phyloP scores from a whole-genome alignment of 257 asterid species.

The Penstemon eatonii region DNA sequence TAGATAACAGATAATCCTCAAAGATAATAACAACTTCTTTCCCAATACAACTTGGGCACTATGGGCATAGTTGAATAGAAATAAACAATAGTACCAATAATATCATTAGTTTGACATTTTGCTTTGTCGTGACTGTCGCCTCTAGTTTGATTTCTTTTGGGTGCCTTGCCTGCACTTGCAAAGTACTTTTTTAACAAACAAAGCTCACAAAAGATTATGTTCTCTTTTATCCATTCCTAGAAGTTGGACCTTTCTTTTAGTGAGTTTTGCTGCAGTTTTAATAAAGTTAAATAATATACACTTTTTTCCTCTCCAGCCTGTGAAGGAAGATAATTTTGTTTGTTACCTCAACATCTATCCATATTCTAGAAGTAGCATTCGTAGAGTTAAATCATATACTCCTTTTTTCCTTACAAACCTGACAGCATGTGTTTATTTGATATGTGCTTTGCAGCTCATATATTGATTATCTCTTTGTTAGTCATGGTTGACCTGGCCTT shows the following conservation, averaged over 20 bases:
- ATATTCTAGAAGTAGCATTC: no score
- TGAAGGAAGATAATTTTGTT: slow-evolving; percentile 8
- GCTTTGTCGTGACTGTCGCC: neutral
- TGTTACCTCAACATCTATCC: neutral
- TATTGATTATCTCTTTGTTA: neutral
- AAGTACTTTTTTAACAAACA: neutral
- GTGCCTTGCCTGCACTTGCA: neutral
- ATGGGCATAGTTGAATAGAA: neutral
- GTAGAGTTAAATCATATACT: no score
- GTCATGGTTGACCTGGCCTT: slow-evolving; percentile 8
- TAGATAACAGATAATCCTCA: neutral
- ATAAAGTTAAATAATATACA: neutral
- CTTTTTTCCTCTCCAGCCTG: neutral
- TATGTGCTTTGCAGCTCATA: neutral
- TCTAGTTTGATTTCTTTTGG: neutral
- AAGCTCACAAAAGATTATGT: neutral
- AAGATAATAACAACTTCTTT: neutral
- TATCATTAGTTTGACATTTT: neutral
- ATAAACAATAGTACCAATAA: neutral
- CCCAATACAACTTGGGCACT: neutral
- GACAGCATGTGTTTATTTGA: slow-evolving; percentile 3
- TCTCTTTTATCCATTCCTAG: neutral
- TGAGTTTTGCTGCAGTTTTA: slow-evolving; percentile 2
- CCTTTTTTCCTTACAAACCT: neutral
- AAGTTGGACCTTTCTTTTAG: neutral